Evolutionary conservation across 345 rosid species (phyloP), one percentile per base, ranked within the genome.

Genomic region (Gynandropsis gynandra): DNA sequence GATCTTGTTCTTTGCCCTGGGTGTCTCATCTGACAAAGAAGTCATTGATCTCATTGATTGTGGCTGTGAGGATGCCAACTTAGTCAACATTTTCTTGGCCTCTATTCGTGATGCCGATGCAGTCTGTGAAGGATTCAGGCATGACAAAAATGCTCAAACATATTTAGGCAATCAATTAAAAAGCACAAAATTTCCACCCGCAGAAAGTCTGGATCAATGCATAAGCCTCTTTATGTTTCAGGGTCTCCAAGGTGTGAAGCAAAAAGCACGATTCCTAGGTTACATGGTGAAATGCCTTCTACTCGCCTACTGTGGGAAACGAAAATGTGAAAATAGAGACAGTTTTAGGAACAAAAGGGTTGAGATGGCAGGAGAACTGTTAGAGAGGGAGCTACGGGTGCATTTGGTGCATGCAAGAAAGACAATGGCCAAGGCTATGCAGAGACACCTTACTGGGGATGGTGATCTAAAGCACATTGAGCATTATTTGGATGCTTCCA

Each of bases 241-340:
- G 6, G 48, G 61, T 62, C 85, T 92, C 50, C 49, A 18, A 41
- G 68, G 85, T 47, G 57, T 57, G 14, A 66, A 66, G 56, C 85
- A 75, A 34, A 92, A 92, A 75, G 95, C 98, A 44, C 76, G 83
- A 1, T 87, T 87, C 64, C 68, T 92, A 35, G 96, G 87, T 5
- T 92, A 92, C 61, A 87, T 92, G 93, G 89, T 87, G 27, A 87
- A 81, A 58, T 82, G 89, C 59, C 87, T 87, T 29, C 55, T 87
- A 54, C 73, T 65, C 54, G 95, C 87, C 13, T 84, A 69, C 66
- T 68, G 73, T 10, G 96, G 96, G 15, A 69, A 65, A 29, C 64
- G 89, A 58, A 87, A 82, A 63, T 76, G 83, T 48, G 96, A 92
- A 35, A 87, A 81, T 53, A 70, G 88, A 67, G 98, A 87, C 50